These are phyloP conservation scores for Nemania diffusa DNA, from an alignment of 2,329 filamentous ascomycete genomes.

Conservation along the genomic window DNA sequence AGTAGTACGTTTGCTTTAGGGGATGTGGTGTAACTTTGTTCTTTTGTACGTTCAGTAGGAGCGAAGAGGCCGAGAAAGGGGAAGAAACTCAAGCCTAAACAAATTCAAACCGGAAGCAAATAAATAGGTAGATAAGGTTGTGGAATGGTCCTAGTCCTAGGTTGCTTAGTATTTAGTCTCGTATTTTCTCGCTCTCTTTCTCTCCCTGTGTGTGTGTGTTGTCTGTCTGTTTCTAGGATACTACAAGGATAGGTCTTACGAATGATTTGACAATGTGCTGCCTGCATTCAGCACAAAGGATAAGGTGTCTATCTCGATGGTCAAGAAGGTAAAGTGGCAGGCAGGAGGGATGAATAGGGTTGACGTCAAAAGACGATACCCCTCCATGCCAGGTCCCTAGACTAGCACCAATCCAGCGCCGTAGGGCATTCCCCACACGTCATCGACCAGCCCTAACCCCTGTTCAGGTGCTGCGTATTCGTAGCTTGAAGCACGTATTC, in stretches of 20 bases:
- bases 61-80: not conserved
- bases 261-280: not conserved
- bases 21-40: not conserved
- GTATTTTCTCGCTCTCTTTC: not conserved
- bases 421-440: constrained; percentile 38
- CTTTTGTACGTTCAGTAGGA: not conserved
- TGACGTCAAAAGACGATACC: constrained; percentile 40
- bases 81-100: not conserved
- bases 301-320: not conserved
- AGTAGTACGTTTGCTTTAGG: no score
- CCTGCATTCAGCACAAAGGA: not conserved
- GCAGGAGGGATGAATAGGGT: constrained; percentile 6
- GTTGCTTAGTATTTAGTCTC: not conserved
- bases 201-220: no score
- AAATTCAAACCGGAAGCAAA: not conserved
- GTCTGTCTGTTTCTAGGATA: not conserved
- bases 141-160: constrained; percentile 12
- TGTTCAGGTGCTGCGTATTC: constrained; percentile 16
- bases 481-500: constrained; percentile 10
- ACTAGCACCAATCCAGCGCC: not conserved
- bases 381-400: constrained; percentile 13
- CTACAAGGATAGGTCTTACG: not conserved
- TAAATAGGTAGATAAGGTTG: not conserved
- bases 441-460: constrained; percentile 34
- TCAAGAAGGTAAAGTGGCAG: not conserved